A percentile compares a stretch with the other conserved stretches of the same genome.
phyloP scores from a whole-genome alignment of 2,329 filamentous ascomycete species.

The Phyllosticta paracitricarpa region DNA sequence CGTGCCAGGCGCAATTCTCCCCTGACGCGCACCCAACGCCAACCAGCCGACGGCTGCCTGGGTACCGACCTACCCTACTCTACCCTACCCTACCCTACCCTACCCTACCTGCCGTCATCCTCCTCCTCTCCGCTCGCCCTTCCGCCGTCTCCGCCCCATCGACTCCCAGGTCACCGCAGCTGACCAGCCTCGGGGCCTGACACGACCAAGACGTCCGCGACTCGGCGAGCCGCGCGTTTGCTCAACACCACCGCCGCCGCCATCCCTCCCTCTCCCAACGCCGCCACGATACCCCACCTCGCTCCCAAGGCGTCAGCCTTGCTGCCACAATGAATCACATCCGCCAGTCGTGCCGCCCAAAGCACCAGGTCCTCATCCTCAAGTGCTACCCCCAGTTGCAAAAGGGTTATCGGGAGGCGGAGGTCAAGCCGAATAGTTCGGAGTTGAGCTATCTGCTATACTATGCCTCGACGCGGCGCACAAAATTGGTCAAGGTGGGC shows the following conservation, averaged over 20 bases:
- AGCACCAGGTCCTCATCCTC: conserved; percentile 90
- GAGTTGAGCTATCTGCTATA: conserved; percentile 95
- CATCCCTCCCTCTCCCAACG: not conserved
- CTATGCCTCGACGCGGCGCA: conserved; percentile 87
- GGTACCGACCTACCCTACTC: not conserved
- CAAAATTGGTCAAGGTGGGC: conserved; percentile 94
- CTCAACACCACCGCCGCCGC: not conserved
- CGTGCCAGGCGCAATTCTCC: conserved; percentile 11
- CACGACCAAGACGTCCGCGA: not conserved
- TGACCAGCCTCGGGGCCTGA: not conserved
- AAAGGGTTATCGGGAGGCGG: conserved; percentile 65
- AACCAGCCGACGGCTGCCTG: not conserved
- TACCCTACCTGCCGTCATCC: not conserved
- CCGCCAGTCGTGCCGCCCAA: conserved; percentile 63
- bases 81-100: conserved; percentile 1
- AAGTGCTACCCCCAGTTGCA: conserved; percentile 93
- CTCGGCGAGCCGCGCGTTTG: not conserved
- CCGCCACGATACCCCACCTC: not conserved
- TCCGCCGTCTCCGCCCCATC: not conserved
- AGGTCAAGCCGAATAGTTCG: conserved; percentile 91
- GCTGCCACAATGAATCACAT: conserved; percentile 41
- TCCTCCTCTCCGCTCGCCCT: not conserved
- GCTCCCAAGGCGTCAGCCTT: not conserved
- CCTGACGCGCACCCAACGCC: conserved; percentile 1
- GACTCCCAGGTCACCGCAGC: not conserved